Base-by-base conservation (phyloP, 2,329 filamentous ascomycete species). In the Cladobotryum protrusum region DNA sequence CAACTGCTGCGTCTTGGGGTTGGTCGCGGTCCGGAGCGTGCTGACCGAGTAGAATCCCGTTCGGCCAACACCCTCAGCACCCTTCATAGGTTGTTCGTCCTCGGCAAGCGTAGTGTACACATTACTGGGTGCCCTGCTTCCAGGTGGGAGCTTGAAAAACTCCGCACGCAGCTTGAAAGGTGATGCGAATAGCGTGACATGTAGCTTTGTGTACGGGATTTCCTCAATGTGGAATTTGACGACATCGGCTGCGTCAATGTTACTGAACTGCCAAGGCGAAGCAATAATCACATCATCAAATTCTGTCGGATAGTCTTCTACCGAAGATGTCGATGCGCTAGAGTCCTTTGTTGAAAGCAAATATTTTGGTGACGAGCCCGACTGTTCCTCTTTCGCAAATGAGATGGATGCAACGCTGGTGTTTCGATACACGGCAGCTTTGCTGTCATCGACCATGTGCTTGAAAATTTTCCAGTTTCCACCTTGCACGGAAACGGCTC, bases 381-480 rank as follows among this genome's bases (percentile, higher is more conserved):
- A 65, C 11, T 68, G 67, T 52, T 62, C 67, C 52, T 63, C 67
- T 8, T 72, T 71, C 15, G 72, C 67, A 47, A 78, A 73, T 1
- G 69, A 64, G 45, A 95, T 80, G 4, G 72, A 72, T 0, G 75
- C 73, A 1, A 96, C 85, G 0, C 79, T 75, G 0, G 85, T 87
- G 59, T 91, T 86, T 19, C 87, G 72, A 36, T 73, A 70, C 5
- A 91, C 56, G 0, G 72, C 67, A 0, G 87, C 83, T 3, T 76
- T 70, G 1, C 88, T 85, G 1, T 73, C 70, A 35, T 79, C 74
- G 1, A 92, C 72, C 86, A 96, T 95, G 41, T 76, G 72, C n/a
- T 85, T 78, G 63, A 99, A 99, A 48, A 99, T 96, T 59, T 82
- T 83, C 90, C 91, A 97, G 66, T 97, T 99, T 2, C 93, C 93